Base-by-base conservation (phyloP, 352 stramenopile species). In the Globisporangium nodosum region DNA sequence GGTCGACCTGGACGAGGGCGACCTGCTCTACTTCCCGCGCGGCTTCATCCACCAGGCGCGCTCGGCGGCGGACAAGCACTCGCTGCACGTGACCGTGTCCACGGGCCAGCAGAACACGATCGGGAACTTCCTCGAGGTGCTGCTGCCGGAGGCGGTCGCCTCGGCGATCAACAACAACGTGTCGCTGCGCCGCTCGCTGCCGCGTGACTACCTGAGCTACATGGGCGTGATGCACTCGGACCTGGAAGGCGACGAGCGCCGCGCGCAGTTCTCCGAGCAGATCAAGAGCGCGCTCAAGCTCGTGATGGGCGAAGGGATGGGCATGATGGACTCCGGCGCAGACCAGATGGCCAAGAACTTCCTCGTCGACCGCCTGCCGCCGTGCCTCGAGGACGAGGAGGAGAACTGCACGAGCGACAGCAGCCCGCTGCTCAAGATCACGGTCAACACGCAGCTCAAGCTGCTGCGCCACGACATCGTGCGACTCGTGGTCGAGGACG, bases 21-120 rank as follows among this genome's bases (percentile, higher is more conserved):
- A 97, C 55, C 54, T 97, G 68, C 70, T 97, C n/a, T 97, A 97
- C 68, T 90, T 97, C 46, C 90, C 90, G 12, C 76, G 90, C 16
- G 90, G 90, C 30, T 96, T 92, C 59, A 90, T 96, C 52, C 90
- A 97, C 56, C 83, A 97, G 52, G 90, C 90, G 21, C 66, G 71
- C 4, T 73, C 78, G 24, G 61, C 71, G 31, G 68, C 73, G 39
- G 76, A 92, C 45, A 76, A 59, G 21, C 65, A 88, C 56, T 97
- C 88, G 27, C 65, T 97, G 52, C 90, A 97, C 61, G 68, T 97
- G 49, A 97, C 90, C 0, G 80, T 97, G n/a, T 96, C 87, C 1
- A 88, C 86, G 8, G 85, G 82, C 49, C 86, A 96, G 71, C 78
- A 93, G 57, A 95, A 96, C 65, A 81, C 80, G 33, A 81, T 86